Evolutionary conservation across 768 basidiomycete genomes (phyloP), one percentile per base, ranked within the genome.

Genomic region (Piloderma croceum): DNA sequence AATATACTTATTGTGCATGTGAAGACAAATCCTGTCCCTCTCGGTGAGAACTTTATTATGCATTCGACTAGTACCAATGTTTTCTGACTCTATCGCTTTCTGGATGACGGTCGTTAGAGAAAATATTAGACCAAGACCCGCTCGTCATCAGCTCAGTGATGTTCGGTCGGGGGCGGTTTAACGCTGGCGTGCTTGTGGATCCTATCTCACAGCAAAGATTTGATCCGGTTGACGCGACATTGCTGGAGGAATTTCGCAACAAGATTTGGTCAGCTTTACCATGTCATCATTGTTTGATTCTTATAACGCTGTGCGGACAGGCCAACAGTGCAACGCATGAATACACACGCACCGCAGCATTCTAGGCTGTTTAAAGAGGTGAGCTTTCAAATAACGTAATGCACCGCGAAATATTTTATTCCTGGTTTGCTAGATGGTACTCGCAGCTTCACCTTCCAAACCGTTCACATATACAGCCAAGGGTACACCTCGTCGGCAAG

Each of bases 351-450:
- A 0, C 73, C 73, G 6, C 52, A 59, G 23, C 70, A 73, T 45
- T 71, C 69, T 1, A 51, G 69, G 15, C 49, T 74, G 3, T 72
- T 72, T 56, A 72, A 71, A 43, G 69, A 69, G 62, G 68, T 65
- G 9, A 29, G 50, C 34, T 15, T 23, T 11, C 38, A 13, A 17
- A 15, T 38, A 31, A 7, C 37, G 12, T 4, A n/a, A 12, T 15
- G 13, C 15, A 9, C 27, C 10, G 9, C 27, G 27, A 29, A 4
- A 7, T n/a, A 20, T 11, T 23, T 4, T 17, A 19, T 45, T 17
- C 32, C 7, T 17, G 22, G 21, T 34, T 20, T 29, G 5, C 4
- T n/a, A 71, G 70, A 71, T 71, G 67, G 63, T 71, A 32, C 15
- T 67, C 3, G 59, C 67, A 17, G 45, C 66, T 5, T 52, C 53